Base-by-base conservation (phyloP, 208 protist species). In the Wallacemonas sp. region DNA sequence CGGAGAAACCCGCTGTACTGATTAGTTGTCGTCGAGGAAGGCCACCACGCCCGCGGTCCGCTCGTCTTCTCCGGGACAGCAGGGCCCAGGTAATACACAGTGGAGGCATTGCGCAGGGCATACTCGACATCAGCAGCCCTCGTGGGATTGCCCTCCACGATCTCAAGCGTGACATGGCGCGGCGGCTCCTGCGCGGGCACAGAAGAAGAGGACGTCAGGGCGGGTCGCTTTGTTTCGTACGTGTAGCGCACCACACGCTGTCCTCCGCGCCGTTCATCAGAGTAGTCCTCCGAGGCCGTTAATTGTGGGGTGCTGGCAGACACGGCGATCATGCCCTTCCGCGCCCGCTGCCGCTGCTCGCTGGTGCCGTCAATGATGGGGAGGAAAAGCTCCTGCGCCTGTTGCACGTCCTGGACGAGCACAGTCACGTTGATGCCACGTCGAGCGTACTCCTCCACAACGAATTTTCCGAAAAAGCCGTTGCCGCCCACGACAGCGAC, bases 381-480 rank as follows among this genome's bases (percentile, higher is more conserved):
- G 21, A 80, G 15, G 31, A 82, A 89, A 28, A 77, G 39, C 0
- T 63, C n/a, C 65, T 77, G 74, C 5, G 80, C 81, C 42, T 85
- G 75, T 31, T 86, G 68, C 6, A 78, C 24, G 51, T 93, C 75
- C 0, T 60, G 62, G 1, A 68, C 62, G 28, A 90, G 69, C 6
- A 93, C 79, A 4, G 78, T 81, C 19, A 93, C 86, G 66, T 73
- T 80, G 41, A 90, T 72, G 24, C 83, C 80, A 17, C 83, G 77
- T 26, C 74, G 77, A 22, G 87, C 62, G 70, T 85, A 89, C 70
- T 93, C 75, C 54, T 90, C 75, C 1, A 77, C 86, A 3, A 93
- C 46, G 62, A 88, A 88, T 54, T 83, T 82, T 12, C 79, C 78
- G 27, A 86, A 69, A 27, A 70, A 82, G 8, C 70, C 72, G 0